phyloP scores from a whole-genome alignment of 345 rosid genomes.

The Melaleuca quinquenervia region DNA sequence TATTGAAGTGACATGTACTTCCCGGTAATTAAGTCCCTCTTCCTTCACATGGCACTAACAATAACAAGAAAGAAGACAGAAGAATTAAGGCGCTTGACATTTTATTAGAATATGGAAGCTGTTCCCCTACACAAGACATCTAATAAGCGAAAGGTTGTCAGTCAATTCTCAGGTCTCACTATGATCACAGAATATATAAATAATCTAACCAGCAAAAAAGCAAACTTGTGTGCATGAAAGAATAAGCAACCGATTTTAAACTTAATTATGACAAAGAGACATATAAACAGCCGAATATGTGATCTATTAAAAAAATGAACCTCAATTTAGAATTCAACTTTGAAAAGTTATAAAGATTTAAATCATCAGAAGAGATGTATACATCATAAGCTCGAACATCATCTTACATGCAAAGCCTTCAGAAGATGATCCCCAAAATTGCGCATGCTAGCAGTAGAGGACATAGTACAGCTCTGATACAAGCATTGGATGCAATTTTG shows the following conservation, averaged over 20 bases:
- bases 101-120: neutral
- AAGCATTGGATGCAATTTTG: conserved; percentile 11
- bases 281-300: neutral
- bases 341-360: neutral
- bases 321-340: neutral
- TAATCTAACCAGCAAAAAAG: neutral
- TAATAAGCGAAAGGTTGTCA: neutral
- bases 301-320: neutral
- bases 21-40: neutral
- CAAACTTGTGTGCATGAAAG: neutral
- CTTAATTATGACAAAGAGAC: neutral
- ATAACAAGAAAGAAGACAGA: neutral
- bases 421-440: conserved; percentile 40
- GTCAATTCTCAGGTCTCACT: neutral
- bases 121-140: neutral
- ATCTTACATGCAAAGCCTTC: conserved; percentile 59
- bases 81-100: neutral
- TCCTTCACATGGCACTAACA: neutral
- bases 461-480: conserved; percentile 47
- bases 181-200: neutral
- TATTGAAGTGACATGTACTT: neutral
- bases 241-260: neutral
- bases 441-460: conserved; percentile 20
- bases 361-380: neutral
- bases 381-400: neutral